A percentile compares a stretch with the other conserved stretches of the same genome.
Conservation (phyloP, 1,284 basidiomycete species). For the Ustilago xerochloae region DNA sequence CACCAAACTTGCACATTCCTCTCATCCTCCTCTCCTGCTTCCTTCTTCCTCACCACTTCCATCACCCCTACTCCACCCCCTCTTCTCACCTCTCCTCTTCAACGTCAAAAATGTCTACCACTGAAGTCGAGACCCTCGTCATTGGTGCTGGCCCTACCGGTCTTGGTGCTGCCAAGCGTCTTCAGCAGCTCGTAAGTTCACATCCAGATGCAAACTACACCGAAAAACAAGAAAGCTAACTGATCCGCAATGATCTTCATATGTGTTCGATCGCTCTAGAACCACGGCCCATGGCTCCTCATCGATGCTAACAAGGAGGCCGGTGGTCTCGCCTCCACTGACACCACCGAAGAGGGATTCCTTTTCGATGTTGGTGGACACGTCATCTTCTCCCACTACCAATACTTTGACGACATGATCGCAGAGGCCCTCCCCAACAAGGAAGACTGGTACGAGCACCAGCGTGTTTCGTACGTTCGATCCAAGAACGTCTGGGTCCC, state of each 20-base stretch:
- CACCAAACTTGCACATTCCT: no score
- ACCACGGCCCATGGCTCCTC: conserved; percentile 69
- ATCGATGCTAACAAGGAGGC: conserved; percentile 70
- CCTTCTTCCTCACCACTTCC: not conserved
- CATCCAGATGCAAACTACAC: not conserved
- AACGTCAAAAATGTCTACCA: conserved; percentile 29
- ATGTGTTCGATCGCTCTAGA: conserved; percentile 47
- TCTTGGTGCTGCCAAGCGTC: conserved; percentile 72
- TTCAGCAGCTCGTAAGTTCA: conserved; percentile 70
- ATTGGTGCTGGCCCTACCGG: conserved; percentile 70
- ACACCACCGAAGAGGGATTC: conserved; percentile 72
- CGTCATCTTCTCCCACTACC: conserved; percentile 73
- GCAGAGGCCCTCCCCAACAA: conserved; percentile 70
- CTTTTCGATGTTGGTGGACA: conserved; percentile 73
- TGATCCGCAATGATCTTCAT: not conserved
- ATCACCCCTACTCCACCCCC: not conserved
- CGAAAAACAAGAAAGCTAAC: not conserved
- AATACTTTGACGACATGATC: conserved; percentile 72
- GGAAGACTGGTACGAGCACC: conserved; percentile 72
- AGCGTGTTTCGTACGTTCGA: conserved; percentile 73
- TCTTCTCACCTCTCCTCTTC: not conserved
- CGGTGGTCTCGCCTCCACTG: conserved; percentile 72
- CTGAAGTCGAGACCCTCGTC: conserved; percentile 65
- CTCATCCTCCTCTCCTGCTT: not conserved
- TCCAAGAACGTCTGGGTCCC: conserved; percentile 72